phyloP scores from a whole-genome alignment of 257 asterid genomes.

The Jaltomata sinuosa region DNA sequence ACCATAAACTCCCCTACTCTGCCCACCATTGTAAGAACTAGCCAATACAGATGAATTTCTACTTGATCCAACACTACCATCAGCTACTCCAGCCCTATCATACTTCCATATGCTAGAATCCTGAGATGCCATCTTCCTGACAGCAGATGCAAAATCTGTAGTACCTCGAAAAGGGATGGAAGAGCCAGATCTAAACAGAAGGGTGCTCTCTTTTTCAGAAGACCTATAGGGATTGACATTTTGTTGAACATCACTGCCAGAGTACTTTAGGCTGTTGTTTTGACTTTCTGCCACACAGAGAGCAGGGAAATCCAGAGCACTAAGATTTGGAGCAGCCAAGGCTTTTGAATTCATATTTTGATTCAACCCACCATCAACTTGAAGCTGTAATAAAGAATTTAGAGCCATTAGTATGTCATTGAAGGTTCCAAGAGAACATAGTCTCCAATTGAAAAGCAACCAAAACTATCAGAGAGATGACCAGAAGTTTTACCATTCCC shows the following conservation, averaged over 20 bases:
- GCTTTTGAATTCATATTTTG: slow-evolving; percentile 50
- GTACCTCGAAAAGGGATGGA: slow-evolving; percentile 57
- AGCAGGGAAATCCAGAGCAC: slow-evolving; percentile 84
- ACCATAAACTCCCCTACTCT: slow-evolving; percentile 36
- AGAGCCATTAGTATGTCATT: not conserved
- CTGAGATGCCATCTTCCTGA: slow-evolving; percentile 69
- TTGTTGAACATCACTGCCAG: slow-evolving; percentile 41
- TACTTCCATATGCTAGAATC: slow-evolving; percentile 69
- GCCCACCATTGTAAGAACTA: slow-evolving; percentile 49
- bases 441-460: not conserved
- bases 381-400: slow-evolving; percentile 38
- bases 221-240: slow-evolving; percentile 33
- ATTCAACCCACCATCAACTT: slow-evolving; percentile 57
- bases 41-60: slow-evolving; percentile 52
- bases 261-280: slow-evolving; percentile 35
- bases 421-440: not conserved
- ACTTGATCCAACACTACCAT: slow-evolving; percentile 66
- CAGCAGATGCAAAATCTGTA: slow-evolving; percentile 71
- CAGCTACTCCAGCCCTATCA: slow-evolving; percentile 50
- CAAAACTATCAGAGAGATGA: not conserved
- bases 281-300: slow-evolving; percentile 52
- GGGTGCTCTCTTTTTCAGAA: slow-evolving; percentile 34
- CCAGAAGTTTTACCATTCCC: not conserved
- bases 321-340: slow-evolving; percentile 62
- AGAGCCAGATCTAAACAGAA: slow-evolving; percentile 40